These are phyloP conservation scores for Vicia faba DNA, from an alignment of 306 rosid genomes.

Conservation along the genomic window DNA sequence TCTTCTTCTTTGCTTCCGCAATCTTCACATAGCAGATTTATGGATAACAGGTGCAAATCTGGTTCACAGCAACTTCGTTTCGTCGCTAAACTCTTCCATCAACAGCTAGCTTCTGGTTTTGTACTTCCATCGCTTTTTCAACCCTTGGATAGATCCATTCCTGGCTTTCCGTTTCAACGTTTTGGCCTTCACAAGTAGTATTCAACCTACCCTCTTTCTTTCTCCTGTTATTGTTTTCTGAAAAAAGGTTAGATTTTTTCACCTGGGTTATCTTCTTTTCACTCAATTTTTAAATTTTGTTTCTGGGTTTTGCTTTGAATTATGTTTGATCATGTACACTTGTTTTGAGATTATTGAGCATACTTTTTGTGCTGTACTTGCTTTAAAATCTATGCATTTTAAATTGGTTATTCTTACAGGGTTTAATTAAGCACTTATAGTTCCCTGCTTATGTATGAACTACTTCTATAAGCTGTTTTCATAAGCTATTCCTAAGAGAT, in stretches of 20 bases:
- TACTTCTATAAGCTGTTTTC: not conserved
- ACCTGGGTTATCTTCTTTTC: constrained; percentile 14
- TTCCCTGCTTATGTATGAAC: not conserved
- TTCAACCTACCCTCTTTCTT: not conserved
- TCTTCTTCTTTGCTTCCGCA: constrained; percentile 27
- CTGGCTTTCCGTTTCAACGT: constrained; percentile 42
- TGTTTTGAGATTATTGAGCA: not conserved
- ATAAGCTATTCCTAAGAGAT: not conserved
- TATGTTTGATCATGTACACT: not conserved
- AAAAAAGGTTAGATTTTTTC: constrained; percentile 38
- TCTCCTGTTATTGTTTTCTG: constrained; percentile 6
- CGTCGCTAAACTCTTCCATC: constrained; percentile 28
- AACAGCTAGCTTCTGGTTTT: constrained; percentile 23
- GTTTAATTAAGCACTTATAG: not conserved
- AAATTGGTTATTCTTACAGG: no score
- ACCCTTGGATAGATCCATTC: constrained; percentile 45
- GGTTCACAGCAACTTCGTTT: constrained; percentile 36
- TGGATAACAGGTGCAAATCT: constrained; percentile 49
- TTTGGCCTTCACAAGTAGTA: constrained; percentile 37
- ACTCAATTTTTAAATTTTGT: constrained; percentile 8
- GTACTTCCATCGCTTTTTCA: constrained; percentile 36
- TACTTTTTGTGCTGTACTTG: constrained; percentile 15
- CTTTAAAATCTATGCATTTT: not conserved
- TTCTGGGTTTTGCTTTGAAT: constrained; percentile 26
- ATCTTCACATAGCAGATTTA: constrained; percentile 39